A percentile compares a stretch with the other conserved stretches of the same genome.
phyloP scores from a whole-genome alignment of 2,329 filamentous ascomycete genomes.

The Alternaria novae-zelandiae region DNA sequence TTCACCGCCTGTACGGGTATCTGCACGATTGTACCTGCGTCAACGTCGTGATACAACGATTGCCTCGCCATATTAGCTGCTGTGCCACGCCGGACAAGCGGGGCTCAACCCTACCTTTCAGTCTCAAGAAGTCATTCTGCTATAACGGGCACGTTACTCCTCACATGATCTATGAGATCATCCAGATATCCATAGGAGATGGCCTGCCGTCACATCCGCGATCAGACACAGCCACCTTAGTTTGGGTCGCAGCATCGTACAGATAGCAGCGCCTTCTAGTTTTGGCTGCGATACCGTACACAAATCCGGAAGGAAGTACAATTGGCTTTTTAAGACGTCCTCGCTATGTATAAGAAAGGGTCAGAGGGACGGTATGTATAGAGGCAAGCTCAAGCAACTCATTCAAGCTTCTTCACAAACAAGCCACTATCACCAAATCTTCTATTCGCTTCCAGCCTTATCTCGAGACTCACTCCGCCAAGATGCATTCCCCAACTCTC shows the following conservation, averaged over 20 bases:
- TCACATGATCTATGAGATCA: background rate
- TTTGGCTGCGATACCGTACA: background rate
- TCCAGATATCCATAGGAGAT: constrained; percentile 7
- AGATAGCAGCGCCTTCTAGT: constrained; percentile 10
- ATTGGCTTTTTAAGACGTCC: background rate
- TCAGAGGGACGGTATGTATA: background rate
- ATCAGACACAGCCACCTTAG: constrained; percentile 14
- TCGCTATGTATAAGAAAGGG: constrained; percentile 15
- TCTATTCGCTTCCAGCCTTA: background rate
- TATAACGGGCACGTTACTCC: background rate
- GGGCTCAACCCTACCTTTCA: constrained; percentile 18
- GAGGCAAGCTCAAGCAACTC: background rate
- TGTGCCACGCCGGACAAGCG: constrained; percentile 16
- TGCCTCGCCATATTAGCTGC: constrained; percentile 8
- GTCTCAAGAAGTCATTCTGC: constrained; percentile 1
- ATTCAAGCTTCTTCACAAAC: background rate
- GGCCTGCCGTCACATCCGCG: constrained; percentile 6
- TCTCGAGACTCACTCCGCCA: background rate
- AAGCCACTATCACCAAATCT: background rate
- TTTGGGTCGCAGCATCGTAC: constrained; percentile 20
- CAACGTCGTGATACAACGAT: constrained; percentile 17
- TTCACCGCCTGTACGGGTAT: constrained; percentile 11
- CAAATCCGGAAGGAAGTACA: constrained; percentile 1
- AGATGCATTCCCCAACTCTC: constrained; percentile 26
- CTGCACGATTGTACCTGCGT: constrained; percentile 24